These are phyloP conservation scores for Aurantiochytrium sp. DNA, from an alignment of 108 stramenopile species.

Conservation along the genomic window DNA sequence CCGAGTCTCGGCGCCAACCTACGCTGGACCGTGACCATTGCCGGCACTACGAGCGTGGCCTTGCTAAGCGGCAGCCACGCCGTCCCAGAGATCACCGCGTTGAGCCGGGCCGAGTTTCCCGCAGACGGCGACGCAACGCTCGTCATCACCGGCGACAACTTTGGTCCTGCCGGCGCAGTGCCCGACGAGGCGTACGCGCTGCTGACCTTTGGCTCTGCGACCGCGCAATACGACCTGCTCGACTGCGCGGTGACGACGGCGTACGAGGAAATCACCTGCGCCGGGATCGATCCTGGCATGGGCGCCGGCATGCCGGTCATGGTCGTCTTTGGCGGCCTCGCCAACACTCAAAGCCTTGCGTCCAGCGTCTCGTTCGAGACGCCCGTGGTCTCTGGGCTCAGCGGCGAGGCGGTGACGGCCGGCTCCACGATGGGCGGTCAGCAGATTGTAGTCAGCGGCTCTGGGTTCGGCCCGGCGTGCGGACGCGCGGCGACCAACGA, in stretches of 20 bases:
- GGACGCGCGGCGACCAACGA: not conserved
- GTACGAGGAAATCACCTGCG: slow-evolving; percentile 30
- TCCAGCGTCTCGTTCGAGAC: not conserved
- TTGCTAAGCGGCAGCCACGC: not conserved
- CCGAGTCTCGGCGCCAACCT: not conserved
- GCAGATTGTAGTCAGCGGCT: not conserved
- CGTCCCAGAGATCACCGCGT: not conserved
- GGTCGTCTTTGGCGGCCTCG: slow-evolving; percentile 31
- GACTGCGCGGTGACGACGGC: slow-evolving; percentile 13
- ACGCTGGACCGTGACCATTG: not conserved
- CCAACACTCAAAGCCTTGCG: not conserved
- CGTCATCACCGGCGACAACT: slow-evolving; percentile 36
- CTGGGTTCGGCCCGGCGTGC: slow-evolving; percentile 28
- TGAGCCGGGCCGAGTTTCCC: not conserved
- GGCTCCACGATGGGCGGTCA: slow-evolving; percentile 36
- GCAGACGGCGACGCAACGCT: not conserved
- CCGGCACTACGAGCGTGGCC: not conserved
- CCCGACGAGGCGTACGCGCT: not conserved
- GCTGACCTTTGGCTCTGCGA: not conserved
- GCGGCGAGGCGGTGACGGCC: slow-evolving; percentile 25
- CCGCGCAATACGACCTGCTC: not conserved
- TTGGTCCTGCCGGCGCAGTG: not conserved
- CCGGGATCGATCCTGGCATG: slow-evolving; percentile 29
- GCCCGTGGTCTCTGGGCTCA: slow-evolving; percentile 16
- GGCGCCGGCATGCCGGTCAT: not conserved